Evolutionary conservation across 129 eudicot species (phyloP).

Genomic region (Saposhnikovia divaricata): DNA sequence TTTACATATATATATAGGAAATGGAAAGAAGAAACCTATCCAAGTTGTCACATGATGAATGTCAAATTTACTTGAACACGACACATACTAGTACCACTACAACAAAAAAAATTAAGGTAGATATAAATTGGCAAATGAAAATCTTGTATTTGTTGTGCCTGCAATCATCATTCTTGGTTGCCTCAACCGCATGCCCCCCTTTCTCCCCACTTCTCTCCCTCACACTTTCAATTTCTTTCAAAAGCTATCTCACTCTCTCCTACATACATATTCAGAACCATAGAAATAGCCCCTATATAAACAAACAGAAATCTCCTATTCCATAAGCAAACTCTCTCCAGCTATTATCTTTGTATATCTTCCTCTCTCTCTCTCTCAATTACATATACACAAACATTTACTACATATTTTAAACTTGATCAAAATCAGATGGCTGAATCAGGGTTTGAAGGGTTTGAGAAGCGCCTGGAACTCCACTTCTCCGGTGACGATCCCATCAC

Average conservation of each 20-base stretch:
- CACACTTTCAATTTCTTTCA: background rate
- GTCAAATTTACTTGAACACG: too few species aligned
- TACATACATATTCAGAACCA: slow-evolving; percentile 11
- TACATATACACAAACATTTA: background rate
- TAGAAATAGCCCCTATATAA: background rate
- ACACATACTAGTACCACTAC: background rate
- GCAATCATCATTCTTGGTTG: slow-evolving; percentile 76
- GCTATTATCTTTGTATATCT: background rate
- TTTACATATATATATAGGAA: too few species aligned
- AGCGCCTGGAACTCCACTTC: slow-evolving; percentile 71
- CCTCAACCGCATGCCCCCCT: slow-evolving; percentile 63
- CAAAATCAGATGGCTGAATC: slow-evolving; percentile 54
- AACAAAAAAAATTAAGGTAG: background rate
- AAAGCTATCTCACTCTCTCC: background rate
- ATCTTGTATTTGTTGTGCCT: slow-evolving; percentile 37
- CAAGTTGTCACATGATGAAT: too few species aligned
- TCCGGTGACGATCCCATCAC: slow-evolving; percentile 50
- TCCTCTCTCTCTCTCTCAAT: background rate
- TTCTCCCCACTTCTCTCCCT: slow-evolving; percentile 30
- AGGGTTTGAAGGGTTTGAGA: slow-evolving; percentile 85
- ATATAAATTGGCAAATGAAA: background rate
- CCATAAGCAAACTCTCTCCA: background rate
- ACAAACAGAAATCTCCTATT: background rate
- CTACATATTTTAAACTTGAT: background rate
- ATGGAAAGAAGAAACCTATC: too few species aligned